Evolutionary conservation across 257 asterid genomes (phyloP), one percentile per base, ranked within the genome.

Genomic region (Dorcoceras hygrometricum): DNA sequence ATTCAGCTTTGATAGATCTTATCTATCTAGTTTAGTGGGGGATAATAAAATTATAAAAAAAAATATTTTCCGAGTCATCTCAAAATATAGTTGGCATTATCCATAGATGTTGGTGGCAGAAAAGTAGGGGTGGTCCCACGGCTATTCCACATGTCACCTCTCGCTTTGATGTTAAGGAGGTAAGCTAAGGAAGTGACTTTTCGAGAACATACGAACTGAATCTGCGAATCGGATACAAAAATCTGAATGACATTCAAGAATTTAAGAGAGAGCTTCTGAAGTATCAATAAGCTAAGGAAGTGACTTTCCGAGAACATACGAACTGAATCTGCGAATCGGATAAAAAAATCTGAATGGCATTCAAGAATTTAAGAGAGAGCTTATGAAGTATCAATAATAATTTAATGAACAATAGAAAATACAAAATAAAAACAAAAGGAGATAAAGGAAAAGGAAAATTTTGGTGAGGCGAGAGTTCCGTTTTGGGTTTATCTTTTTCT

Each of bases 151-250:
- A 85, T 83, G 91, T 77, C 90, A 23, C 0, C 11, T 26, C 11
- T 23, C 62, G 4, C 69, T 65, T 66, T 43, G 62, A 64, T 68
- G 58, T 73, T 19, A 20, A 71, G 71, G 85, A 73, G 71, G n/a
- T n/a, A n/a, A n/a, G n/a, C n/a, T 65, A 68, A 46, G 53, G 73
- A 62, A 16, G 53, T 46, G 53, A 16, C 57, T 29, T 66, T 14
- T 20, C n/a, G n/a, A n/a, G n/a, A n/a, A n/a, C 69, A 73, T 75
- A 76, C 59, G 82, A 86, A 88, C 96, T 64, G 87, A 73, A 86
- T 81, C 77, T 59, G 64, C 80, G 27, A 66, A n/a, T n/a, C 63
- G 64, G 32, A 54, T 53, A 62, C 26, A 16, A 24, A 57, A 59
- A 62, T n/a, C 71, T 61, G 62, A 71, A 71, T 59, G 62, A 36